These are phyloP conservation scores for Eucalyptus camaldulensis DNA, from an alignment of 345 rosid genomes.

Conservation along the genomic window DNA sequence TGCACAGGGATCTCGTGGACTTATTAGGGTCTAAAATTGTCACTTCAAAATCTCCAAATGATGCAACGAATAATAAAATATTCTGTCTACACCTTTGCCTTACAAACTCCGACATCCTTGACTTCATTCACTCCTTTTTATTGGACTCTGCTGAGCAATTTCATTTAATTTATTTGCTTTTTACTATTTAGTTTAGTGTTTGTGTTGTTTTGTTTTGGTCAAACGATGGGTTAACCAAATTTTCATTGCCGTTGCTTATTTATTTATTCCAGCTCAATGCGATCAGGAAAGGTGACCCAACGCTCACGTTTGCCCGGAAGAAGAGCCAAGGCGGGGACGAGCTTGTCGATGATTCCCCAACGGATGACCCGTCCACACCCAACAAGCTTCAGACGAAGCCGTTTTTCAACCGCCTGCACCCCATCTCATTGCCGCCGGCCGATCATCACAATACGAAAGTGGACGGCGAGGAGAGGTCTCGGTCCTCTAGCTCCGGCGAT, in stretches of 20 bases:
- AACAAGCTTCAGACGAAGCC: conserved; percentile 14
- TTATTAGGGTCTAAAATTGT: neutral
- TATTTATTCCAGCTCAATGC: conserved; percentile 15
- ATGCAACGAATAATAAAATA: neutral
- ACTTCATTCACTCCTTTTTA: neutral
- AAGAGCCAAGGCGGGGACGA: conserved; percentile 2
- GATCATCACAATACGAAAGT: neutral
- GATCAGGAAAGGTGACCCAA: conserved; percentile 12
- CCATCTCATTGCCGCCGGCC: neutral
- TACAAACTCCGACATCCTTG: neutral
- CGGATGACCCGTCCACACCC: conserved; percentile 18
- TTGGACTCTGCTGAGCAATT: neutral
- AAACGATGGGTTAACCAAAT: neutral
- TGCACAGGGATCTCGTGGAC: neutral
- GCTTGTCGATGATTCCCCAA: conserved; percentile 1
- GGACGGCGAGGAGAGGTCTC: neutral
- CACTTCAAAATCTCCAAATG: neutral
- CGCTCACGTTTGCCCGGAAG: conserved; percentile 5
- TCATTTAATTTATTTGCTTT: neutral
- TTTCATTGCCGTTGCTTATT: neutral
- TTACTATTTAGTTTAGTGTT: neutral
- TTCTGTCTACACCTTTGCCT: neutral
- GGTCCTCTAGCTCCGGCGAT: conserved; percentile 41
- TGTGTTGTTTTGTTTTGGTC: neutral
- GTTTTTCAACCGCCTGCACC: conserved; percentile 9